phyloP scores from a whole-genome alignment of 2,329 filamentous ascomycete species.

The Dothideomycetes sp. region DNA sequence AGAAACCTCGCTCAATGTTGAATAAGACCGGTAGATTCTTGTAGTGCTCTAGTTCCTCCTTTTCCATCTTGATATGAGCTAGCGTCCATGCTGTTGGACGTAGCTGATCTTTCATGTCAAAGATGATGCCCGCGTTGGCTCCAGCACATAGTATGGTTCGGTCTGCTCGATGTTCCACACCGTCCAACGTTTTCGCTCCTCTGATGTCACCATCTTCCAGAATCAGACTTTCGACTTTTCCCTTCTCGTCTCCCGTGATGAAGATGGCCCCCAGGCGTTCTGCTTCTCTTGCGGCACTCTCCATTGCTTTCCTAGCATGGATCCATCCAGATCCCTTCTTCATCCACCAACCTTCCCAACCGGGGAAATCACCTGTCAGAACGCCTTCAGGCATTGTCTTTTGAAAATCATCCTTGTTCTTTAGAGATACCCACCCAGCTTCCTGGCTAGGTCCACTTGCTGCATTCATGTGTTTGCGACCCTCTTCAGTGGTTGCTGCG shows the following conservation, averaged over 20 bases:
- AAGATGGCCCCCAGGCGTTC: slow-evolving; percentile 39
- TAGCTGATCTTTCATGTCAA: slow-evolving; percentile 45
- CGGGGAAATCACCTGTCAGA: slow-evolving; percentile 40
- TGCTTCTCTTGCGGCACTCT: slow-evolving; percentile 38
- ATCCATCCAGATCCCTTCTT: slow-evolving; percentile 44
- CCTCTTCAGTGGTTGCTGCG: slow-evolving; percentile 34
- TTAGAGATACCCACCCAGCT: slow-evolving; percentile 24
- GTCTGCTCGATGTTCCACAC: slow-evolving; percentile 33
- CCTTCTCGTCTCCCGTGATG: slow-evolving; percentile 32
- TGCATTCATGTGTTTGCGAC: slow-evolving; percentile 13
- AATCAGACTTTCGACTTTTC: slow-evolving; percentile 33
- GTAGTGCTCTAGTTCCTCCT: slow-evolving; percentile 37
- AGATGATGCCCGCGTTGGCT: slow-evolving; percentile 38
- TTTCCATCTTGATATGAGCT: slow-evolving; percentile 41
- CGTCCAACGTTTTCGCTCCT: slow-evolving; percentile 38
- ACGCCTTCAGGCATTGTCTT: slow-evolving; percentile 44
- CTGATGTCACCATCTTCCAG: slow-evolving; percentile 28
- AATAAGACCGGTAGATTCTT: slow-evolving; percentile 42
- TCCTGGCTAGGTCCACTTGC: slow-evolving; percentile 2
- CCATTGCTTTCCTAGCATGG: slow-evolving; percentile 42
- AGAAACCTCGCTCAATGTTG: slow-evolving; percentile 41
- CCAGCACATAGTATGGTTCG: slow-evolving; percentile 42
- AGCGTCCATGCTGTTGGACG: slow-evolving; percentile 47
- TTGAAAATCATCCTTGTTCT: slow-evolving; percentile 39
- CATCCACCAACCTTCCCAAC: slow-evolving; percentile 44